A percentile compares a stretch with the other conserved stretches of the same genome.
Conservation (phyloP, 768 basidiomycete genomes). For the Suillus clintonianus region DNA sequence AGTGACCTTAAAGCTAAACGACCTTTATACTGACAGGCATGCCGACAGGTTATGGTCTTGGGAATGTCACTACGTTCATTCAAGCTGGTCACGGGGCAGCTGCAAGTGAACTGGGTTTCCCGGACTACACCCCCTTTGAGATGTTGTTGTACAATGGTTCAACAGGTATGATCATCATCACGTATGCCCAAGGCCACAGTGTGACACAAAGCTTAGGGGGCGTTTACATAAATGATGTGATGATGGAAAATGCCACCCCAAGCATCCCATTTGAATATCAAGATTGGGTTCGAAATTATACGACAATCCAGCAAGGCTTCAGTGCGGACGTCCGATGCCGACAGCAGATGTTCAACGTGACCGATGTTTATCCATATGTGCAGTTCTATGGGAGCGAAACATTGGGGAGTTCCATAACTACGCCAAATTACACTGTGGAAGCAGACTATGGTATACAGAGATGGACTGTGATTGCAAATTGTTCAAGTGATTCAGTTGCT, state of each 20-base stretch:
- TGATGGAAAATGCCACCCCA: background rate
- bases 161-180: background rate
- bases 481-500: background rate
- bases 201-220: background rate
- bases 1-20: background rate
- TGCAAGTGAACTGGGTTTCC: background rate
- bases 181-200: background rate
- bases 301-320: background rate
- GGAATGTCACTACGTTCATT: background rate
- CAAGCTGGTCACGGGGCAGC: background rate
- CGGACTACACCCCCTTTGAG: background rate
- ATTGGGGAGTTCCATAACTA: background rate
- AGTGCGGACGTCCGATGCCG: background rate
- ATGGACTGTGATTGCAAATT: background rate
- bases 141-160: background rate
- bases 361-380: background rate
- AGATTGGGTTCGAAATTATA: background rate
- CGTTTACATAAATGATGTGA: background rate
- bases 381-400: background rate
- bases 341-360: background rate
- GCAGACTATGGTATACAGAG: background rate
- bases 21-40: background rate
- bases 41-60: background rate
- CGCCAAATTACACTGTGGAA: background rate
- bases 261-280: background rate